phyloP scores from a whole-genome alignment of 208 protist species.

The Leishmania major region DNA sequence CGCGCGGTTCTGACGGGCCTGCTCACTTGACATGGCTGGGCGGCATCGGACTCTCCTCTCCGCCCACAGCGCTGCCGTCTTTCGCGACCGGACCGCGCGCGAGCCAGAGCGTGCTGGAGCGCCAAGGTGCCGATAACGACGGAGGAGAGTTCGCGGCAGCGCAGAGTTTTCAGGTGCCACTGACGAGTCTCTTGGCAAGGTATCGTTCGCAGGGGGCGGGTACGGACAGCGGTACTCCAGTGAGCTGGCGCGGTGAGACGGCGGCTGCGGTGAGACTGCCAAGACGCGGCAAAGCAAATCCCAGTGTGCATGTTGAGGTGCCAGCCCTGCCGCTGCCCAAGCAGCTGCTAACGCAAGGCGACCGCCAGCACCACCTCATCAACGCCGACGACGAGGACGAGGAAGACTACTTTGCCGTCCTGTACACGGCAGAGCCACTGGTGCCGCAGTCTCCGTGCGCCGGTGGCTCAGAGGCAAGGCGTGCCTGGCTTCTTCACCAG shows the following conservation, averaged over 20 bases:
- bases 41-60: not conserved
- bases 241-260: not conserved
- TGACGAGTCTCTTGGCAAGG: not conserved
- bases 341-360: not conserved
- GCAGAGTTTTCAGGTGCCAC: constrained; percentile 2
- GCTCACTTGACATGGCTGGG: not conserved
- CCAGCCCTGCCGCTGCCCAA: not conserved
- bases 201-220: not conserved
- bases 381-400: not conserved
- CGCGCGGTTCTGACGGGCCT: not conserved
- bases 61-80: not conserved
- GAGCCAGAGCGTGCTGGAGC: not conserved
- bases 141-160: not conserved
- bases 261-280: not conserved
- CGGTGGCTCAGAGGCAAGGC: constrained; percentile 6
- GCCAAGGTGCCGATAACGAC: not conserved
- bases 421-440: not conserved
- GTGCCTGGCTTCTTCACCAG: constrained; percentile 40
- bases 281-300: not conserved
- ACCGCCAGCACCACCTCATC: not conserved
- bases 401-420: constrained; percentile 6
- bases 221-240: not conserved
- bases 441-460: not conserved
- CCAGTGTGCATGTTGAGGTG: constrained; percentile 1
- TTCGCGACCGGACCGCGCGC: not conserved